These are phyloP conservation scores for Alternaria ethzedia DNA, from an alignment of 2,329 filamentous ascomycete species.

Conservation along the genomic window DNA sequence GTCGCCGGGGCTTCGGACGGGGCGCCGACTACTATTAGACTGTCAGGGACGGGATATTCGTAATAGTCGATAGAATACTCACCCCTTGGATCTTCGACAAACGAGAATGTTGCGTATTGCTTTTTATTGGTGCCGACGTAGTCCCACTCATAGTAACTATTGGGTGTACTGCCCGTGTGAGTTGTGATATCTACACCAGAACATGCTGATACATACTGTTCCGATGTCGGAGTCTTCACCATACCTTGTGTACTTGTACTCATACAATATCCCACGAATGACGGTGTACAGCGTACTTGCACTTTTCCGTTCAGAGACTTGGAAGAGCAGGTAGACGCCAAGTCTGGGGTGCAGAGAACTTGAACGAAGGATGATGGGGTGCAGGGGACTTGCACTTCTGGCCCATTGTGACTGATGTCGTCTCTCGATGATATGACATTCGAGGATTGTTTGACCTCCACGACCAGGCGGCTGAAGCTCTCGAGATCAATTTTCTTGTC, in stretches of 20 bases:
- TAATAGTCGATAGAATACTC: too few relatives aligned
- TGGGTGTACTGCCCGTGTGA: neutral
- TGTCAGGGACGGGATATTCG: too few relatives aligned
- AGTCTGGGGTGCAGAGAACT: neutral
- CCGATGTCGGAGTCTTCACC: neutral
- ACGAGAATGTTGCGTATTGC: neutral
- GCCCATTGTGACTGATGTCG: neutral
- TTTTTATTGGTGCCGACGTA: neutral
- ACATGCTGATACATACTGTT: neutral
- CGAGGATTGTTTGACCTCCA: neutral
- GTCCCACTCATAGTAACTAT: neutral
- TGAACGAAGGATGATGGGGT: neutral
- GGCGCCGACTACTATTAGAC: neutral
- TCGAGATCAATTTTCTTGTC: neutral
- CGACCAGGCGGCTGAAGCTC: neutral
- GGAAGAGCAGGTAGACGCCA: neutral
- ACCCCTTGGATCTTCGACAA: neutral
- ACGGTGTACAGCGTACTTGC: neutral
- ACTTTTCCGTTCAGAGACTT: neutral
- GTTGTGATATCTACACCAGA: neutral
- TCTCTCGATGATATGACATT: neutral
- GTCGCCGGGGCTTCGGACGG: neutral
- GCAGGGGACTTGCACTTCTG: neutral
- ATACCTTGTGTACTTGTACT: neutral
- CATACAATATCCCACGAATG: neutral